Evolutionary conservation across 345 rosid species (phyloP).

Genomic region (Citrus unshiu): DNA sequence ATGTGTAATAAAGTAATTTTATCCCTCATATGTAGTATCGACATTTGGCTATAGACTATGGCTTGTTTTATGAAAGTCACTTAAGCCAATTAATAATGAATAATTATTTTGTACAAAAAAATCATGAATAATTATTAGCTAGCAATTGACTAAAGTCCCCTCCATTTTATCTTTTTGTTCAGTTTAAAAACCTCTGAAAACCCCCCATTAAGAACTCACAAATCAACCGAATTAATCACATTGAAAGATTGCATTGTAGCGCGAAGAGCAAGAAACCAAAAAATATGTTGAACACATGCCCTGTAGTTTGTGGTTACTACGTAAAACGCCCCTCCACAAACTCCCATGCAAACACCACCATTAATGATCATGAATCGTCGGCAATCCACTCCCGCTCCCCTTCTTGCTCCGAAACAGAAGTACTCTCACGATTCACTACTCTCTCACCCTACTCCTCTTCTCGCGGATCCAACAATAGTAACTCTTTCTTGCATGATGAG

Average conservation of each 20-base stretch:
- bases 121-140: no score
- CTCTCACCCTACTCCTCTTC: constrained; percentile 50
- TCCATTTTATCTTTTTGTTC: background rate
- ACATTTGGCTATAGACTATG: background rate
- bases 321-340: constrained; percentile 74
- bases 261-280: constrained; percentile 42
- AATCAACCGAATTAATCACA: background rate
- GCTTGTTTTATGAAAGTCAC: background rate
- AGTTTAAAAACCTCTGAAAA: background rate
- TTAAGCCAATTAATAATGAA: background rate
- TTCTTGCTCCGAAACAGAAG: constrained; percentile 23
- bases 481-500: constrained; percentile 26
- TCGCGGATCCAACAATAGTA: constrained; percentile 41
- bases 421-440: constrained; percentile 17
- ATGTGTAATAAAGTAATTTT: no score
- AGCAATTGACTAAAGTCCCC: background rate
- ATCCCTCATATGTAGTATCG: background rate
- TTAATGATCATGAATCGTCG: constrained; percentile 20
- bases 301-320: constrained; percentile 43
- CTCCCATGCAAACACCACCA: constrained; percentile 48
- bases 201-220: background rate
- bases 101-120: no score
- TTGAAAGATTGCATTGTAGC: background rate
- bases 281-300: constrained; percentile 26
- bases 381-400: constrained; percentile 34